Conservation (phyloP, 2,329 filamentous ascomycete species). For the Colletotrichum eremochloae region DNA sequence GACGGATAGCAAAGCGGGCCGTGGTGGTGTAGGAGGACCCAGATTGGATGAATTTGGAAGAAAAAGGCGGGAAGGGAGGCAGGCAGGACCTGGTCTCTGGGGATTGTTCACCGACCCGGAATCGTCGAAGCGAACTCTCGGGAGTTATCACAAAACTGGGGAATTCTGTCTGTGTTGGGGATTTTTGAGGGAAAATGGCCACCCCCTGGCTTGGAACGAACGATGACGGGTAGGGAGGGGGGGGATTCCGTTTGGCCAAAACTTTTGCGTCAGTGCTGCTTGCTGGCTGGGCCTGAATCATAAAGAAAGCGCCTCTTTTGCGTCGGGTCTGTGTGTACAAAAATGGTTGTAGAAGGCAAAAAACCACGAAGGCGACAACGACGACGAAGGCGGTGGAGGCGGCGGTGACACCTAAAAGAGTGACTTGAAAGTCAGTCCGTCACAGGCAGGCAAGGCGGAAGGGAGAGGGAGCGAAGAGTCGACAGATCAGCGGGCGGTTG, state of each 20-base stretch:
- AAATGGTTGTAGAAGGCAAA: not conserved
- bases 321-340: not conserved
- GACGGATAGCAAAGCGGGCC: slow-evolving; percentile 24
- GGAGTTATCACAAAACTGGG: slow-evolving; percentile 32
- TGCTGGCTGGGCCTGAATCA: not conserved
- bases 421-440: slow-evolving; percentile 1
- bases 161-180: not conserved
- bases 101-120: slow-evolving; percentile 35
- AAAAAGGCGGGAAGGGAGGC: slow-evolving; percentile 31
- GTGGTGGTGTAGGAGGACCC: slow-evolving; percentile 20
- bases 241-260: slow-evolving; percentile 16
- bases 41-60: slow-evolving; percentile 31
- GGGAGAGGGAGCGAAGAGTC: slow-evolving; percentile 8
- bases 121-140: slow-evolving; percentile 24
- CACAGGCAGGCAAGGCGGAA: slow-evolving; percentile 1
- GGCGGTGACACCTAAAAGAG: not conserved
- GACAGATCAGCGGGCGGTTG: slow-evolving; percentile 28
- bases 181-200: slow-evolving; percentile 16
- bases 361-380: not conserved
- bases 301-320: not conserved
- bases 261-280: slow-evolving; percentile 2
- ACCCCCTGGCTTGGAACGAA: slow-evolving; percentile 26
- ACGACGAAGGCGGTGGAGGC: not conserved
- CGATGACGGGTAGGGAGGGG: slow-evolving; percentile 4
- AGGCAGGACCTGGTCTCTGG: slow-evolving; percentile 36